phyloP scores from a whole-genome alignment of 192 early-diverging fungal species.

The Chytriomyces sp. region DNA sequence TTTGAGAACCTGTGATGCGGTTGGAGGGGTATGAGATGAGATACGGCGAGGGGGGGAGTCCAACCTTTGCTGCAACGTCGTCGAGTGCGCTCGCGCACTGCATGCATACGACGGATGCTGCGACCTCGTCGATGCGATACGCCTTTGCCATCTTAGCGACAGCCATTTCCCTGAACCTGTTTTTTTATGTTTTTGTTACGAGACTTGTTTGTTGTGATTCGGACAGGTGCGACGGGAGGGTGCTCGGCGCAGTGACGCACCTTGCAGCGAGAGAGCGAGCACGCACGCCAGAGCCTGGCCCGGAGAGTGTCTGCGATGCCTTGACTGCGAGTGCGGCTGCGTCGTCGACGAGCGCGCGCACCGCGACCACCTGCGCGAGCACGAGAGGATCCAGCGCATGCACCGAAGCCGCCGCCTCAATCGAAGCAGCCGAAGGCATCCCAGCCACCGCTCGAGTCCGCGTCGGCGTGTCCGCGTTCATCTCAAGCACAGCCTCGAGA shows the following conservation, averaged over 20 bases:
- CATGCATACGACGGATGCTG: slow-evolving; percentile 43
- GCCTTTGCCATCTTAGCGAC: slow-evolving; percentile 40
- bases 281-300: not conserved
- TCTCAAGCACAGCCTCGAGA: slow-evolving; percentile 40
- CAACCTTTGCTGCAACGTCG: slow-evolving; percentile 42
- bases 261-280: not conserved
- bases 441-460: not conserved
- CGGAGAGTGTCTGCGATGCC: slow-evolving; percentile 6
- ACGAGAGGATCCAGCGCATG: slow-evolving; percentile 34
- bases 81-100: slow-evolving; percentile 43
- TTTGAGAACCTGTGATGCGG: slow-evolving; percentile 39
- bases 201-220: not conserved
- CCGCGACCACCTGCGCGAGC: slow-evolving; percentile 31
- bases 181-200: not conserved
- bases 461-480: slow-evolving; percentile 30
- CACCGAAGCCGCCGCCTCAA: slow-evolving; percentile 4
- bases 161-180: slow-evolving; percentile 39
- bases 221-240: not conserved
- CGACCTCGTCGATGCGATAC: slow-evolving; percentile 43
- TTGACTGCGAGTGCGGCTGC: slow-evolving; percentile 42
- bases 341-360: slow-evolving; percentile 43
- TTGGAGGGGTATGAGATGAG: not conserved
- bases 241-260: not conserved
- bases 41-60: too few relatives aligned
- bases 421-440: too few relatives aligned